Evolutionary conservation across 2,329 filamentous ascomycete genomes (phyloP).

Genomic region (Aureobasidium zeae): DNA sequence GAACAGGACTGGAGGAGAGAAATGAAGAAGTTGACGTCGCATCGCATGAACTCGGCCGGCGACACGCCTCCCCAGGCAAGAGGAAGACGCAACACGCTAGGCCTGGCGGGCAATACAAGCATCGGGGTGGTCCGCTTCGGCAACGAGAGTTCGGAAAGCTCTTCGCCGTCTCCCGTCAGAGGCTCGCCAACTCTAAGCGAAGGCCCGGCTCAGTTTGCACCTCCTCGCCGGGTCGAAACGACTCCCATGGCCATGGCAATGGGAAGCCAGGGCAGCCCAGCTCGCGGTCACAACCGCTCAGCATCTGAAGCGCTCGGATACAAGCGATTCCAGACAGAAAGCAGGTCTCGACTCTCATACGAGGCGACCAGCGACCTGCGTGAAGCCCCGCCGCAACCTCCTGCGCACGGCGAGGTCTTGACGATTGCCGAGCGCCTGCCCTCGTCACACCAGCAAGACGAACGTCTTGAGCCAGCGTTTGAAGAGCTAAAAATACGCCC

Average conservation of each 20-base stretch:
- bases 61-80: conserved; percentile 12
- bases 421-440: conserved; percentile 46
- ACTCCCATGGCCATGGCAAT: conserved; percentile 31
- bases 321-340: conserved; percentile 33
- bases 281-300: conserved; percentile 38
- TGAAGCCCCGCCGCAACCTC: conserved; percentile 34
- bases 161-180: conserved; percentile 37
- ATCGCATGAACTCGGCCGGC: conserved; percentile 53
- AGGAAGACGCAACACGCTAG: conserved; percentile 19
- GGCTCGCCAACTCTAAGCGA: conserved; percentile 32
- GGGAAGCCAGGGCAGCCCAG: conserved; percentile 22
- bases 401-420: conserved; percentile 29
- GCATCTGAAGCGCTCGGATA: conserved; percentile 41
- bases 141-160: conserved; percentile 33
- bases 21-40: conserved; percentile 78
- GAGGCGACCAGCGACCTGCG: conserved; percentile 23
- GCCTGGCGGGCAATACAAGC: conserved; percentile 31
- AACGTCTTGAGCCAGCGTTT: conserved; percentile 33
- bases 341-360: conserved; percentile 33
- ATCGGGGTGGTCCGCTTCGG: conserved; percentile 35
- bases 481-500: conserved; percentile 40
- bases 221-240: conserved; percentile 35
- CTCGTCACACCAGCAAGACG: conserved; percentile 46
- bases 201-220: conserved; percentile 22
- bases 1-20: conserved; percentile 85